Evolutionary conservation across 2,329 filamentous ascomycete species (phyloP), one percentile per base, ranked within the genome.

Genomic region (Teratosphaeria pseudoeucalypti): DNA sequence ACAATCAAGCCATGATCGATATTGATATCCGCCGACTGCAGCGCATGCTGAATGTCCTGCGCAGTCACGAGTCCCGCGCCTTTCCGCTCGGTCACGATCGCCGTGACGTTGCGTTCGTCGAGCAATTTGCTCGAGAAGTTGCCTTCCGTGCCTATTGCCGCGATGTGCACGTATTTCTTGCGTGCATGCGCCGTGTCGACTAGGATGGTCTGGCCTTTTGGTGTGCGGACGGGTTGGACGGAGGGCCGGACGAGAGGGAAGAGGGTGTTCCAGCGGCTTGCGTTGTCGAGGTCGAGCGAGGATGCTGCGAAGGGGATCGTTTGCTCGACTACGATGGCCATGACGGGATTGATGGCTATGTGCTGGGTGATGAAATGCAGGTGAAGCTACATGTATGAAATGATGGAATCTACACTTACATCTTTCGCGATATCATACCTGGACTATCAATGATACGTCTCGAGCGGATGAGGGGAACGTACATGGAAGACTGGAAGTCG

Each of bases 311-410:
- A 73, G 2, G 72, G 72, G 16, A 72, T 66, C 2, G 72, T 73
- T 60, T 72, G 72, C 43, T 71, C 67, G 43, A 73, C 71, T 19
- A 72, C 67, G n/a, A 73, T 65, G 34, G 71, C 65, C 72, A 73
- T 73, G 47, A 27, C 52, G 16, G 27, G n/a, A 47, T 39, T n/a
- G 43, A 47, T n/a, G 43, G 19, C 43, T 23, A 5, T 49, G 5
- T 6, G 16, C 19, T 49, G 16, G 37, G 16, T 43, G 37, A 1
- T 43, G 37, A 14, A 43, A 43, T 43, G 12, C 6, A 43, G 37
- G 16, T 23, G 43, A 23, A 23, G n/a, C 43, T 49, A 49, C 23
- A 23, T 23, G 23, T 23, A 23, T 23, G 19, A 16, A 49, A 19
- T 19, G 16, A 47, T 4, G 6, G 14, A 9, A 9, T 7, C 7